Conservation (phyloP, 495 filamentous ascomycete species). For the Penicillium subrubescens region DNA sequence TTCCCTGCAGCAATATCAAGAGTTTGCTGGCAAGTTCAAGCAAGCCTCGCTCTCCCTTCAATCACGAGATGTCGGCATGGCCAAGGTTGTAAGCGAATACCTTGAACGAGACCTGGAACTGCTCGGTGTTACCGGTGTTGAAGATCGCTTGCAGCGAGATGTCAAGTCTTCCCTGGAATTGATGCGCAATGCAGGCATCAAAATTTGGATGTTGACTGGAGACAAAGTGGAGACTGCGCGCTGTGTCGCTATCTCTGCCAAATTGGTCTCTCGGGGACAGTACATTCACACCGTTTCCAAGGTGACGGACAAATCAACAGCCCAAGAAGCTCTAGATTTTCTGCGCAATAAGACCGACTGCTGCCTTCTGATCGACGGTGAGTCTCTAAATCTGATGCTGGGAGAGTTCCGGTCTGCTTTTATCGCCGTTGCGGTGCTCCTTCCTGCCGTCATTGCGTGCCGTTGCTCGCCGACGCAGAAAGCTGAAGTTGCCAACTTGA, state of each 20-base stretch:
- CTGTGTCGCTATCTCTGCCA: constrained; percentile 92
- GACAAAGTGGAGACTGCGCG: constrained; percentile 98
- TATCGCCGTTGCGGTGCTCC: constrained; percentile 80
- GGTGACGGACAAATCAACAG: constrained; percentile 56
- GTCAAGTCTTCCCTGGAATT: constrained; percentile 95
- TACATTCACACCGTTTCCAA: constrained; percentile 94
- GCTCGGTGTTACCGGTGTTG: constrained; percentile 94
- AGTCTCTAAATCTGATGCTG: constrained; percentile 81
- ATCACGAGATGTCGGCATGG: constrained; percentile 78
- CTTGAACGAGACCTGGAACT: constrained; percentile 90
- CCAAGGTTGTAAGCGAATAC: constrained; percentile 73
- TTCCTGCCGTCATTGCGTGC: constrained; percentile 93
- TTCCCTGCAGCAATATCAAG: constrained; percentile 71
- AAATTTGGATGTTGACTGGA: constrained; percentile 99
- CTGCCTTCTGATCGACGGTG: constrained; percentile 93
- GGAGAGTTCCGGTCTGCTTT: constrained; percentile 80
- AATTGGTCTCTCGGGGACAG: constrained; percentile 91
- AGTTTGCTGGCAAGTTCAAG: constrained; percentile 74
- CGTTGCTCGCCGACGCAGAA: constrained; percentile 98
- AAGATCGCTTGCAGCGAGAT: constrained; percentile 92
- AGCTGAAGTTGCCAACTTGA: constrained; percentile 87
- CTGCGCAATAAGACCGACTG: constrained; percentile 85
- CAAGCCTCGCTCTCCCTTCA: constrained; percentile 79
- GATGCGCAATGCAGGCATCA: constrained; percentile 96
- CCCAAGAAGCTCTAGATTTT: constrained; percentile 83